Conservation (phyloP, 2,329 filamentous ascomycete genomes). For the Botrytis aclada region DNA sequence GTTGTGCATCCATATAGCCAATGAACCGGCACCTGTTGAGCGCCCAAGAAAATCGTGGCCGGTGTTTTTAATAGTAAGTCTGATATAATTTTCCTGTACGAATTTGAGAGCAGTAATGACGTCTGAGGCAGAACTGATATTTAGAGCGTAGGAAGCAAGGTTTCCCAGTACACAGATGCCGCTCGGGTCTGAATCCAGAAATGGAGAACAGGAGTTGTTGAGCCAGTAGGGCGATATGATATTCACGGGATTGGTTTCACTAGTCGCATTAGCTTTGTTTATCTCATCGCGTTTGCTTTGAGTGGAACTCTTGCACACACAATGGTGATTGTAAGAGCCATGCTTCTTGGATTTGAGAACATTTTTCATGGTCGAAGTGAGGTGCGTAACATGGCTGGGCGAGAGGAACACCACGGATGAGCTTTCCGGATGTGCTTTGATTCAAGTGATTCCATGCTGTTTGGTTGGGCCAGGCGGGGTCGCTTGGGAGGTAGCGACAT, state of each 20-base stretch:
- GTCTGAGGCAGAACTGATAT: conserved; percentile 6
- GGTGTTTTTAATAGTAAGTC: conserved; percentile 42
- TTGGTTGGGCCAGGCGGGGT: conserved; percentile 19
- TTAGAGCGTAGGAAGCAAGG: conserved; percentile 27
- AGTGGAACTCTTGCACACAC: neutral
- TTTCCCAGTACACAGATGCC: conserved; percentile 36
- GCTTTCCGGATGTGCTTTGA: conserved; percentile 15
- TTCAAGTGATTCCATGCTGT: conserved; percentile 22
- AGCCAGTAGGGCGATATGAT: conserved; percentile 42
- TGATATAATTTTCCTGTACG: conserved; percentile 35
- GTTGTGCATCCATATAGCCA: conserved; percentile 47
- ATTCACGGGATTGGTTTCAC: conserved; percentile 39
- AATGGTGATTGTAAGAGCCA: neutral
- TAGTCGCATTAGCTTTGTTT: neutral
- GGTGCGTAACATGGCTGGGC: conserved; percentile 17
- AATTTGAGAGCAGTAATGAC: conserved; percentile 32
- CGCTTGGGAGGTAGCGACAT: conserved; percentile 19
- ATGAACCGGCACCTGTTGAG: conserved; percentile 44
- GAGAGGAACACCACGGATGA: conserved; percentile 19
- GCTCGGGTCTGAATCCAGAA: conserved; percentile 35
- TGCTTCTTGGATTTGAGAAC: conserved; percentile 8
- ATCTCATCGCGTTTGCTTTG: neutral
- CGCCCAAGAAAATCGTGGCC: conserved; percentile 48
- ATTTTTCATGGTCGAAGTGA: conserved; percentile 2
- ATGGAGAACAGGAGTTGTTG: conserved; percentile 30